Conservation (phyloP, 495 filamentous ascomycete genomes). For the Cryomyces antarcticus region DNA sequence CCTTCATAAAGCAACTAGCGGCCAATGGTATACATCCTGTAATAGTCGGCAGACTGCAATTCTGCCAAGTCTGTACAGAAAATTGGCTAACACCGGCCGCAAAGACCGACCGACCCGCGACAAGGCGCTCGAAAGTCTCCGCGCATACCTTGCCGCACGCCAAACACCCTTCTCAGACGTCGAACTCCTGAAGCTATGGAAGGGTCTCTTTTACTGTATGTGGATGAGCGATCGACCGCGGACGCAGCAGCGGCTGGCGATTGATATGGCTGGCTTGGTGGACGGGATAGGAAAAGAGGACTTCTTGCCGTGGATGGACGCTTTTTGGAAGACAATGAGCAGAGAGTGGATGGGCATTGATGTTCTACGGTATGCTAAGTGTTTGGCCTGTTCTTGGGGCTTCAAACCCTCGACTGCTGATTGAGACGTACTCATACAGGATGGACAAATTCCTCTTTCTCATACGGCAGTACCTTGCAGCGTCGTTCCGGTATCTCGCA, state of each 20-base stretch:
- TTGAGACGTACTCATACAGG: slow-evolving; percentile 1
- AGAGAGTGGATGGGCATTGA: slow-evolving; percentile 71
- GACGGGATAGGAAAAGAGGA: slow-evolving; percentile 37
- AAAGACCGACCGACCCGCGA: slow-evolving; percentile 67
- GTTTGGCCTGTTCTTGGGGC: no score
- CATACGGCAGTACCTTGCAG: slow-evolving; percentile 53
- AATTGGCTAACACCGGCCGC: background rate
- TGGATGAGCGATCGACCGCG: slow-evolving; percentile 85
- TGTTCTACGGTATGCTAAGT: slow-evolving; percentile 32
- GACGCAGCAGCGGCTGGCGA: slow-evolving; percentile 67
- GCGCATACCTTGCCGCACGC: slow-evolving; percentile 50
- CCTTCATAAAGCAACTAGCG: slow-evolving; percentile 56
- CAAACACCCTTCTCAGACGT: slow-evolving; percentile 40
- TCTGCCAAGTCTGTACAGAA: background rate
- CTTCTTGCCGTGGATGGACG: slow-evolving; percentile 45
- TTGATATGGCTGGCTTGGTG: slow-evolving; percentile 55
- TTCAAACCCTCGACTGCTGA: no score
- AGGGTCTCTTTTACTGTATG: slow-evolving; percentile 91
- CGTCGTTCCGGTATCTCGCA: slow-evolving; percentile 38
- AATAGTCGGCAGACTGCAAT: background rate
- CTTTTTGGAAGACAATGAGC: slow-evolving; percentile 81
- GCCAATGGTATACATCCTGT: slow-evolving; percentile 40
- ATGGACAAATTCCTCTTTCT: slow-evolving; percentile 88
- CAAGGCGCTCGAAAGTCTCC: slow-evolving; percentile 58
- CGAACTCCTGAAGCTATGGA: slow-evolving; percentile 85